Base-by-base conservation (phyloP, 2,329 filamentous ascomycete genomes). In the Verticillium tricorpus region DNA sequence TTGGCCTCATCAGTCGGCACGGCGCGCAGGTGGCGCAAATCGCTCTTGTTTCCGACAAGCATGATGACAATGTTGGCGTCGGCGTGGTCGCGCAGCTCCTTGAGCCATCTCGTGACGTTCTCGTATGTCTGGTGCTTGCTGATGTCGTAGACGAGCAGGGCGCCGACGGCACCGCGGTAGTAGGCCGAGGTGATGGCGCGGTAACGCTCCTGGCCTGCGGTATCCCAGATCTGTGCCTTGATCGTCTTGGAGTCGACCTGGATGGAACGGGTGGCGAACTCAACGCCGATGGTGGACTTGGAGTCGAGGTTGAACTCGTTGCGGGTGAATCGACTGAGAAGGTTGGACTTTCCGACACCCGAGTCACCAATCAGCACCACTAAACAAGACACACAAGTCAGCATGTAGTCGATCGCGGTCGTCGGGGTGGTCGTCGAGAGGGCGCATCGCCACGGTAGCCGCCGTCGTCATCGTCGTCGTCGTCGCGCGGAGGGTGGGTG, bases 161-260 rank as follows among this genome's bases (percentile, higher is more conserved):
- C 95, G 71, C 95, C 95, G 62, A 99, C 95, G 61, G 95, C 96
- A 73, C 95, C 96, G 72, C 95, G 91, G 81, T 99, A 99, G 84
- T 99, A 99, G 69, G 95, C 95, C 64, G 95, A 97, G 70, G 95
- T 99, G 78, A 99, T 99, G 77, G 95, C 95, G 76, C 96, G 92
- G 84, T 98, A 99, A 77, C 95, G 90, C 82, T 99, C 95, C 83
- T 99, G 95, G 69, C 95, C 95, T 69, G 95, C 95, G 63, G 95
- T 99, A 83, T 99, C 95, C 95, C 96, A 99, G 74, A 99, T 99
- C 84, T 99, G 95, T 71, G 95, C 95, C 86, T 99, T 99, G 88
- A 99, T 99, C 67, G 95, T 99, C 87, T 99, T 99, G 75, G 91
- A 91, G 80, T 99, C 95, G 73, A 99, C 95, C 81, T 98, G 94